phyloP scores from a whole-genome alignment of 2,329 filamentous ascomycete species.

The Botryotinia convoluta region DNA sequence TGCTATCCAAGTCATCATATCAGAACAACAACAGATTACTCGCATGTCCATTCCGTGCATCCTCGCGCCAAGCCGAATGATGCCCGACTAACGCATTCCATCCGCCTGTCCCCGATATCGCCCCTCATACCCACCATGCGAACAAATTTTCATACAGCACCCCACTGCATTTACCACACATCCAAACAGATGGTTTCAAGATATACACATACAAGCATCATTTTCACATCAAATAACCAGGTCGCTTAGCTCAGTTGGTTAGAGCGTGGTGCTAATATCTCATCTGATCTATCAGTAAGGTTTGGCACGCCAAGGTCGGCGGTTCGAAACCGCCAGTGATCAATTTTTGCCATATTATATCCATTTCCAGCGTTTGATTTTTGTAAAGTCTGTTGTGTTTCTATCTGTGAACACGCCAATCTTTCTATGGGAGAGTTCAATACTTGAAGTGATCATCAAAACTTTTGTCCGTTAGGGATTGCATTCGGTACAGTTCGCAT shows the following conservation, averaged over 20 bases:
- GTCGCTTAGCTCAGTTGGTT: slow-evolving; percentile 15
- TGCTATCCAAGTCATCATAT: not conserved
- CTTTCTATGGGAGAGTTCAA: too few relatives aligned
- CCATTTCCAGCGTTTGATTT: too few relatives aligned
- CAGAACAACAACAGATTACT: not conserved
- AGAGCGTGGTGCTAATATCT: slow-evolving; percentile 16
- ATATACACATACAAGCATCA: accelerated
- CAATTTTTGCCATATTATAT: not conserved
- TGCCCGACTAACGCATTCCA: not conserved
- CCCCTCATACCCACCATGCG: not conserved
- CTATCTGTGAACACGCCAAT: not conserved
- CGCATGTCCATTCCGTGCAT: not conserved
- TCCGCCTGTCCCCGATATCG: not conserved
- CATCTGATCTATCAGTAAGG: accelerated
- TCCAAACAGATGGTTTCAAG: accelerated
- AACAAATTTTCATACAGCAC: not conserved
- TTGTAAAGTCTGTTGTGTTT: too few relatives aligned
- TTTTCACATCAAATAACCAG: accelerated
- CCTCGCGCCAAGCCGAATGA: too few relatives aligned
- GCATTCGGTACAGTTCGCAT: not conserved
- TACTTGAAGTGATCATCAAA: not conserved
- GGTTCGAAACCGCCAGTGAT: slow-evolving; percentile 1
- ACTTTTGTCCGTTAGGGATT: not conserved
- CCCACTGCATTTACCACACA: not conserved
- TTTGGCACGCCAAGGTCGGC: slow-evolving; percentile 1